phyloP scores from a whole-genome alignment of 768 basidiomycete genomes.

The Antrodiella citrinella region DNA sequence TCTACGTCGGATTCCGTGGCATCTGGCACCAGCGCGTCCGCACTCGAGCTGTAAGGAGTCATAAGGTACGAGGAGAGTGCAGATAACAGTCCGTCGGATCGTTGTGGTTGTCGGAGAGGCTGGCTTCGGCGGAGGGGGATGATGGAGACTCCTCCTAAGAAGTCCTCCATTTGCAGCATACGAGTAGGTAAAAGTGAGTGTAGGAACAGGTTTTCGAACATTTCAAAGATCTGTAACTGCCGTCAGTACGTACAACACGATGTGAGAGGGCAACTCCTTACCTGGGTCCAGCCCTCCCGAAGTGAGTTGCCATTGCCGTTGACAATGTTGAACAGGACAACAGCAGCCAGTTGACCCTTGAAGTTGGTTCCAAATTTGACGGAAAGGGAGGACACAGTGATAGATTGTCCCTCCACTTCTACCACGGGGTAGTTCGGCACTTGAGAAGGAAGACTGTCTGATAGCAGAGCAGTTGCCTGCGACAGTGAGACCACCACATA shows the following conservation, averaged over 20 bases:
- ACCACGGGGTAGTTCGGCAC: conserved; percentile 84
- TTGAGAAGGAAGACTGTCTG: conserved; percentile 59
- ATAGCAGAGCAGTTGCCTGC: conserved; percentile 81
- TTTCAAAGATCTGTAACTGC: conserved; percentile 88
- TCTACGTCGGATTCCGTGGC: conserved; percentile 91
- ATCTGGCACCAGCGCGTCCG: conserved; percentile 73
- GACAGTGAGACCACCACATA: conserved; percentile 91
- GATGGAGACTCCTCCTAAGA: conserved; percentile 87
- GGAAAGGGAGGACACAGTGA: conserved; percentile 88
- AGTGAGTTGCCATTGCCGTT: conserved; percentile 93
- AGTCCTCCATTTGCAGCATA: conserved; percentile 98
- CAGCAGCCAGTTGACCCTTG: conserved; percentile 91
- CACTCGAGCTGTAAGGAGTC: conserved; percentile 78
- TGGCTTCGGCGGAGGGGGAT: conserved; percentile 82
- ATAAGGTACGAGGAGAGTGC: conserved; percentile 93
- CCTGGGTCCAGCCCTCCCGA: conserved; percentile 92
- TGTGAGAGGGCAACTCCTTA: conserved; percentile 21
- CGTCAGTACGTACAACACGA: too few relatives aligned
- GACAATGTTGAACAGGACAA: conserved; percentile 95
- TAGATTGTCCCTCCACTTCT: conserved; percentile 79
- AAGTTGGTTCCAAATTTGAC: conserved; percentile 93
- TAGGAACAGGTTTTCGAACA: conserved; percentile 94
- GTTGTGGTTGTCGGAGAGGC: conserved; percentile 49
- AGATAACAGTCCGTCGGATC: conserved; percentile 87
- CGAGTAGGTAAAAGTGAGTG: conserved; percentile 85